Evolutionary conservation across 139 green algal genomes (phyloP).

Genomic region (Spirogloea muscicola): DNA sequence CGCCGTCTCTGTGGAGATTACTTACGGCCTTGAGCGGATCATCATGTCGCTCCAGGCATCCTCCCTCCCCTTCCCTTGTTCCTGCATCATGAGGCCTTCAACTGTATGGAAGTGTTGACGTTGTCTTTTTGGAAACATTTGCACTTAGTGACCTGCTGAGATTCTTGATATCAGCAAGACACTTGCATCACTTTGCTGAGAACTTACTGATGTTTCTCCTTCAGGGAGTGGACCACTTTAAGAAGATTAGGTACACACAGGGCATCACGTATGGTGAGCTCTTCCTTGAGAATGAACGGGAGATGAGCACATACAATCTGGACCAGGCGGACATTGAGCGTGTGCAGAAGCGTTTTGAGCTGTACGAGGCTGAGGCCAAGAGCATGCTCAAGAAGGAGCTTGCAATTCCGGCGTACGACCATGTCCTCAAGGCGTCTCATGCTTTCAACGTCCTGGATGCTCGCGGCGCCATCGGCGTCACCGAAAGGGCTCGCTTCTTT

Average conservation of each 20-base stretch:
- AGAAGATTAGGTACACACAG: slow-evolving; percentile 82
- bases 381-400: slow-evolving; percentile 81
- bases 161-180: too few relatives aligned
- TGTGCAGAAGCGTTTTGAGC: slow-evolving; percentile 72
- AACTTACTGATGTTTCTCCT: too few relatives aligned
- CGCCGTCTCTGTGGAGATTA: slow-evolving; percentile 88
- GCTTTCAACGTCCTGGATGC: slow-evolving; percentile 98
- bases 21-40: slow-evolving; percentile 97
- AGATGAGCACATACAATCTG: slow-evolving; percentile 56
- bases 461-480: slow-evolving; percentile 79
- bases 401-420: slow-evolving; percentile 92
- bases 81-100: too few relatives aligned
- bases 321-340: slow-evolving; percentile 64
- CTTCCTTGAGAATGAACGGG: slow-evolving; percentile 90
- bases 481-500: slow-evolving; percentile 91
- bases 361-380: slow-evolving; percentile 73
- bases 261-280: slow-evolving; percentile 93
- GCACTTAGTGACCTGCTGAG: too few relatives aligned
- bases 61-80: too few relatives aligned
- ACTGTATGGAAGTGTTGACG: too few relatives aligned
- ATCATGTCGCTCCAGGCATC: slow-evolving; percentile 91
- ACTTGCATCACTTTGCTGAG: too few relatives aligned
- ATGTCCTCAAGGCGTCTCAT: slow-evolving; percentile 95
- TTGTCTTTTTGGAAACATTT: too few relatives aligned
- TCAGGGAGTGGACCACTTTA: slow-evolving; percentile 93